phyloP scores from a whole-genome alignment of 306 rosid species.

The Ochetophila trinervis region DNA sequence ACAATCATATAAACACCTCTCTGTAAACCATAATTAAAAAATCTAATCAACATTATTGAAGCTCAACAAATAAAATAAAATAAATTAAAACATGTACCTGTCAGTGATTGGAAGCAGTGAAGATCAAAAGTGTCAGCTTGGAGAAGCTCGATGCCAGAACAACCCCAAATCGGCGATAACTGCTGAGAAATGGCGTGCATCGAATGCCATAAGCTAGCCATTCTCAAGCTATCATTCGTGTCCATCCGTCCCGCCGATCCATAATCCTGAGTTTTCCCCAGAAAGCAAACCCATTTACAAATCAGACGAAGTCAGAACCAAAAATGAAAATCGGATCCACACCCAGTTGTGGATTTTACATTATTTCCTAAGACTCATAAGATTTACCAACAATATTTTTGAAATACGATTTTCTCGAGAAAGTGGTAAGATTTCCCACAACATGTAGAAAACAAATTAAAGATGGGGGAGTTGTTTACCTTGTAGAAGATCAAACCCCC shows the following conservation, averaged over 20 bases:
- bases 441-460: neutral
- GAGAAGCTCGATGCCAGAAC: conserved; percentile 81
- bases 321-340: too few species aligned
- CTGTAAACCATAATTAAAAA: neutral
- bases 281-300: neutral
- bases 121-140: conserved; percentile 95
- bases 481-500: conserved; percentile 93
- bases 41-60: neutral
- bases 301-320: too few species aligned
- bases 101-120: conserved; percentile 85
- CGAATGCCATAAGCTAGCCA: conserved; percentile 96
- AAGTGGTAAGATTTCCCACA: neutral
- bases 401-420: conserved; percentile 1
- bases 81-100: conserved; percentile 37
- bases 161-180: conserved; percentile 69
- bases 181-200: conserved; percentile 99
- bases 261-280: conserved; percentile 47
- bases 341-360: too few species aligned
- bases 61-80: neutral
- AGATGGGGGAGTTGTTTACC: conserved; percentile 31
- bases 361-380: too few species aligned
- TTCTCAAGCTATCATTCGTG: conserved; percentile 88
- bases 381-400: neutral
- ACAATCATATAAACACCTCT: too few species aligned
- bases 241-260: conserved; percentile 90